phyloP scores from a whole-genome alignment of 768 basidiomycete species.

The Antrodiella citrinella region DNA sequence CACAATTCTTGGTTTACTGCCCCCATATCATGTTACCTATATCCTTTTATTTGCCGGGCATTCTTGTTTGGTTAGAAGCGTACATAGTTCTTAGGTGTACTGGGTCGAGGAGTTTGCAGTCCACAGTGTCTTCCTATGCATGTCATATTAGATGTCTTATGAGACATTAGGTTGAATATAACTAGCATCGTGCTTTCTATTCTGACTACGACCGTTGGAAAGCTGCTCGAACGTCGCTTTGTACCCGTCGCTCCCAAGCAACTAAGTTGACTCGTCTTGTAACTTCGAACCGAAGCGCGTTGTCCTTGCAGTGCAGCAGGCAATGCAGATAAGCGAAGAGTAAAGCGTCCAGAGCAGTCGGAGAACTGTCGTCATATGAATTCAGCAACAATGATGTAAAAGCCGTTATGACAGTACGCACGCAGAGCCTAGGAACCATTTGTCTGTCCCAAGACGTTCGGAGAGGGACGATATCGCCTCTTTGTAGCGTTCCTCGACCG shows the following conservation, averaged over 20 bases:
- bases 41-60: background rate
- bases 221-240: constrained; percentile 44
- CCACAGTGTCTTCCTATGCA: background rate
- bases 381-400: constrained; percentile 1
- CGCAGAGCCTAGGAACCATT: constrained; percentile 77
- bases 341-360: constrained; percentile 77
- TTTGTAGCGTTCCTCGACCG: constrained; percentile 50
- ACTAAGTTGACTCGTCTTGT: constrained; percentile 69
- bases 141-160: too few species aligned
- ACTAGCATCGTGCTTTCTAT: too few species aligned
- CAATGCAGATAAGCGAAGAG: constrained; percentile 75
- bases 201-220: too few species aligned
- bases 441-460: constrained; percentile 65
- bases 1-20: background rate
- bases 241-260: constrained; percentile 70
- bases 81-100: background rate
- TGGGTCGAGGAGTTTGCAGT: background rate
- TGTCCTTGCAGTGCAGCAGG: constrained; percentile 38
- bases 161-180: too few species aligned
- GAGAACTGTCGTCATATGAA: constrained; percentile 35
- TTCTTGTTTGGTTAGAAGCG: background rate
- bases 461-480: constrained; percentile 70
- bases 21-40: background rate
- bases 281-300: constrained; percentile 51
- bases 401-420: constrained; percentile 23